phyloP scores from a whole-genome alignment of 352 stramenopile species.

The Phytophthora pluvialis region DNA sequence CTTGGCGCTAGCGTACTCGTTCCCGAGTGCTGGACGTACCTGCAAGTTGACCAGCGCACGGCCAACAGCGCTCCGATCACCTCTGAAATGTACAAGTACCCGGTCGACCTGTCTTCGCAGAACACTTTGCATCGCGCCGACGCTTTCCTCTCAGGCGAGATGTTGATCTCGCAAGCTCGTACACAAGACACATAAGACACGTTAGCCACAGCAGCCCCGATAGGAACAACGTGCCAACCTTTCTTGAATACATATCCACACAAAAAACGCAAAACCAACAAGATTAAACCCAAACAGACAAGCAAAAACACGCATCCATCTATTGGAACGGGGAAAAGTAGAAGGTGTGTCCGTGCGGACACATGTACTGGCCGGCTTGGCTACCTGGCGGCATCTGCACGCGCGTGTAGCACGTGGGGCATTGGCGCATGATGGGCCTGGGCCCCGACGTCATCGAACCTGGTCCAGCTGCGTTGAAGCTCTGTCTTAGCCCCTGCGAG shows the following conservation, averaged over 20 bases:
- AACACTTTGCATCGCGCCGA: slow-evolving; percentile 67
- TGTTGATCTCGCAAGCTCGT: slow-evolving; percentile 67
- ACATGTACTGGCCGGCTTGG: slow-evolving; percentile 90
- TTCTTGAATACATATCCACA: slow-evolving; percentile 6
- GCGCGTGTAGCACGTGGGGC: slow-evolving; percentile 86
- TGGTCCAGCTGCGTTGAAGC: slow-evolving; percentile 34
- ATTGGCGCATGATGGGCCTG: slow-evolving; percentile 83
- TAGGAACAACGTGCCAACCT: not conserved
- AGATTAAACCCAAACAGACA: not conserved
- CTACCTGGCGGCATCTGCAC: slow-evolving; percentile 88
- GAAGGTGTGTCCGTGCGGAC: slow-evolving; percentile 87
- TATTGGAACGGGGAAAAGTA: slow-evolving; percentile 80
- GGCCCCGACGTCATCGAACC: slow-evolving; percentile 32
- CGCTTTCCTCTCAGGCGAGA: slow-evolving; percentile 76
- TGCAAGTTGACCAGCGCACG: slow-evolving; percentile 83
- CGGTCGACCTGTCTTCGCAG: slow-evolving; percentile 78
- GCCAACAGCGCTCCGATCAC: slow-evolving; percentile 73
- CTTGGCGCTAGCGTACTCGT: slow-evolving; percentile 52
- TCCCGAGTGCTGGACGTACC: slow-evolving; percentile 84
- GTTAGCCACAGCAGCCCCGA: not conserved
- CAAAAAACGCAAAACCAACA: slow-evolving; percentile 1
- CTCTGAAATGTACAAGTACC: slow-evolving; percentile 87
- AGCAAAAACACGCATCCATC: slow-evolving; percentile 32
- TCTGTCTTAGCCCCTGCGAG: slow-evolving; percentile 50
- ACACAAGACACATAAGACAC: slow-evolving; percentile 16